Percentiles rank a stretch among this genome's conserved stretches.
Evolutionary conservation across 495 filamentous ascomycete species (phyloP).

Genomic region (Daldinia caldariorum): DNA sequence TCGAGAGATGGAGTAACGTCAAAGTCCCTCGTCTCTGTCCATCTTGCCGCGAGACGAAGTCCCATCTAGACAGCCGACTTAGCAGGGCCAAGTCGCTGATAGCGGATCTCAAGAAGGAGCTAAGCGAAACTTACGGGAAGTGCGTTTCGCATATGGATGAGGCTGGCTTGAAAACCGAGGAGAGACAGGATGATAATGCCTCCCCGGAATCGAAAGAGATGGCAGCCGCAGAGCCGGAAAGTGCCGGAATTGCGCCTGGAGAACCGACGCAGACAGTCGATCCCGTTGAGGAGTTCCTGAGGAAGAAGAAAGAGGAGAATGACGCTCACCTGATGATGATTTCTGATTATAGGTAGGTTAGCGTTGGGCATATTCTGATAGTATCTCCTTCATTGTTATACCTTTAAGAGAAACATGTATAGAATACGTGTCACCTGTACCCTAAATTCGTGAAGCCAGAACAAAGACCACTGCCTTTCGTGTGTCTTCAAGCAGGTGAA

Average conservation of each 20-base stretch:
- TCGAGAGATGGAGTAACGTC: conserved; percentile 15
- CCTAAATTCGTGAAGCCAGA: background rate
- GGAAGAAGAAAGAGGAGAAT: conserved; percentile 29
- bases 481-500: background rate
- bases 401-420: background rate
- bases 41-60: conserved; percentile 18
- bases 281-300: conserved; percentile 20
- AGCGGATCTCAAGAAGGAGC: conserved; percentile 5
- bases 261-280: background rate
- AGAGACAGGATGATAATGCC: background rate
- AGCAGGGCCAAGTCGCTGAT: conserved; percentile 7
- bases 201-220: background rate
- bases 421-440: too few species aligned
- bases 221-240: background rate
- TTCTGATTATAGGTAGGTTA: conserved; percentile 1
- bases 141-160: conserved; percentile 29
- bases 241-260: background rate
- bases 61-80: background rate
- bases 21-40: conserved; percentile 9
- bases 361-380: background rate
- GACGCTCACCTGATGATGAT: conserved; percentile 41
- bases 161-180: conserved; percentile 7
- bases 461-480: background rate
- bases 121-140: conserved; percentile 8
- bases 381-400: background rate